Evolutionary conservation across 139 green algal species (phyloP).

Genomic region (Coelastrella sp.): DNA sequence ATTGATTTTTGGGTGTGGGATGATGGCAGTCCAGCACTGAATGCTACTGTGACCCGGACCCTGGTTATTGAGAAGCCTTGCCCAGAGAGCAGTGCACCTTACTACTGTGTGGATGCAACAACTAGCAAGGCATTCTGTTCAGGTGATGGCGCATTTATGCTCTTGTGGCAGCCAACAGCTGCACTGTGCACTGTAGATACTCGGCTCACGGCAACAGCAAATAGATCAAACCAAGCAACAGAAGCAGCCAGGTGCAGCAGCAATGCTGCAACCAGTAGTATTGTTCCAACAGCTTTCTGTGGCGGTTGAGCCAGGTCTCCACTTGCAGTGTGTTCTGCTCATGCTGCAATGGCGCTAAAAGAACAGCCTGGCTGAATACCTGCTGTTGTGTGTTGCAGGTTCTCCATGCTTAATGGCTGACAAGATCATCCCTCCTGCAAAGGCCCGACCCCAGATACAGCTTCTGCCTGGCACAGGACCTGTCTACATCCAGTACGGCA

Average conservation of each 20-base stretch:
- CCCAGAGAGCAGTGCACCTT: not conserved
- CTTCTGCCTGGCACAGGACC: not conserved
- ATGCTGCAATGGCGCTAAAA: not conserved
- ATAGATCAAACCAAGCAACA: not conserved
- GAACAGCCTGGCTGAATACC: no score
- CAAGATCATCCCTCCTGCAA: slow-evolving; percentile 15
- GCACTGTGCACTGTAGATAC: not conserved
- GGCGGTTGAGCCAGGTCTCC: no score
- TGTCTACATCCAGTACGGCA: slow-evolving; percentile 36
- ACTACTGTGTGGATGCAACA: slow-evolving; percentile 34
- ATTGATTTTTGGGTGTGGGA: slow-evolving; percentile 69
- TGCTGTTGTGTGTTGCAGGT: slow-evolving; percentile 1
- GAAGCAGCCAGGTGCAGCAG: no score
- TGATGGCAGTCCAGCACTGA: slow-evolving; percentile 44
- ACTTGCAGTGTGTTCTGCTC: not conserved
- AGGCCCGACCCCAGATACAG: not conserved
- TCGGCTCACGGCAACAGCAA: not conserved
- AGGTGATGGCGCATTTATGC: not conserved
- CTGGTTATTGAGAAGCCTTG: slow-evolving; percentile 46
- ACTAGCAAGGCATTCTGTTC: slow-evolving; percentile 40
- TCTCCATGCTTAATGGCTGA: not conserved
- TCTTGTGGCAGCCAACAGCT: not conserved
- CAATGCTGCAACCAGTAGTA: no score
- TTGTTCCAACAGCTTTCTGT: no score
- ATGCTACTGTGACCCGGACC: slow-evolving; percentile 42